Evolutionary conservation across 805 yeast species (phyloP).

Genomic region (Sugiyamaella chiloensis): DNA sequence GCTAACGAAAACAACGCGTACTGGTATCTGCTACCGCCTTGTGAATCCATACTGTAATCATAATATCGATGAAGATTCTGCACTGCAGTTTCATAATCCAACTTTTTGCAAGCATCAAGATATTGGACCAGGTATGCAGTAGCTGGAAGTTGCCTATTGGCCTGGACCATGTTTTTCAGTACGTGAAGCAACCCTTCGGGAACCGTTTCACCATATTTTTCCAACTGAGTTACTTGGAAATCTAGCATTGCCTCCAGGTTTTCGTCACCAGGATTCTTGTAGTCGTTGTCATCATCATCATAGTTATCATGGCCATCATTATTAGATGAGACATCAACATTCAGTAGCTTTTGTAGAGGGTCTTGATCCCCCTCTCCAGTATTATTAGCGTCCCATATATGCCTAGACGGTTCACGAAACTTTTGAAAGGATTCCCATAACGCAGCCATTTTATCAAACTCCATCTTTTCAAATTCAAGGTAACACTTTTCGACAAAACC

Average conservation of each 20-base stretch:
- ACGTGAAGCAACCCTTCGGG: slow-evolving; percentile 38
- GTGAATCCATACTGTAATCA: slow-evolving; percentile 71
- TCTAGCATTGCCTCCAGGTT: slow-evolving; percentile 39
- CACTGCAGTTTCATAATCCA: slow-evolving; percentile 55
- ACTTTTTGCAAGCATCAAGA: slow-evolving; percentile 52
- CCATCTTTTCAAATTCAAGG: slow-evolving; percentile 36
- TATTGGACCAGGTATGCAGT: slow-evolving; percentile 56
- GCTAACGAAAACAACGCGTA: slow-evolving; percentile 74
- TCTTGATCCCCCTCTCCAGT: neutral
- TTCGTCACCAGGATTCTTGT: slow-evolving; percentile 12
- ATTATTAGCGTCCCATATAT: neutral
- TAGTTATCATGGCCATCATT: slow-evolving; percentile 1
- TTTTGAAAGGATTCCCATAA: slow-evolving; percentile 40
- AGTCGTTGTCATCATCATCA: neutral
- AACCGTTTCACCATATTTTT: slow-evolving; percentile 42
- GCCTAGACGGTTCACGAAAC: slow-evolving; percentile 29
- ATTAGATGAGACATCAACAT: neutral
- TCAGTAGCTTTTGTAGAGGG: neutral
- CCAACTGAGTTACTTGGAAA: slow-evolving; percentile 48
- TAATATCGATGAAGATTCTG: slow-evolving; percentile 59
- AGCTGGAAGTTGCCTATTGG: slow-evolving; percentile 36
- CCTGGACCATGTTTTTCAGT: slow-evolving; percentile 40
- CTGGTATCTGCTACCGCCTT: slow-evolving; percentile 64
- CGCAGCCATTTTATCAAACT: slow-evolving; percentile 42
- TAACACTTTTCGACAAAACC: slow-evolving; percentile 24